Base-by-base conservation (phyloP, 1,284 basidiomycete species). In the Amylostereum areolatum region DNA sequence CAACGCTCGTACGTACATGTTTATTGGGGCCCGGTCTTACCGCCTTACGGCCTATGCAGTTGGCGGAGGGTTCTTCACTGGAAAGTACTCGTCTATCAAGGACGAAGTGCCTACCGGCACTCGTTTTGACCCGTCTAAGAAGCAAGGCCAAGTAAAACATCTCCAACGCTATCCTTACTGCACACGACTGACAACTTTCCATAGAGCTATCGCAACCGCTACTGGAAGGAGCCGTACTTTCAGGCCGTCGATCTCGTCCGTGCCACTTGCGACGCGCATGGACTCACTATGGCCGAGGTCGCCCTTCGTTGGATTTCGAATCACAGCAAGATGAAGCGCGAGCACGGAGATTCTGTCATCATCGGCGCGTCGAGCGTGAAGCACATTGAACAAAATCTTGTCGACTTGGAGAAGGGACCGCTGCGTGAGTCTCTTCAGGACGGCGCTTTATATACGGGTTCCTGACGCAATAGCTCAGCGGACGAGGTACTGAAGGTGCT, bases 321-420 rank as follows among this genome's bases (percentile, higher is more conserved):
- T 53, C 78, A 80, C 57, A 75, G 75, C 50, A 48, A 69, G 25
- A 57, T 80, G 60, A 73, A 68, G 51, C 66, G 70, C 34, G 71
- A 78, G 55, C 55, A 67, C 39, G 72, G 74, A 2, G 77, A 80
- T 55, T 62, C 74, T 37, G 63, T 80, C 31, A 62, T 80, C 25
- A 78, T 80, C 49, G 77, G 77, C 11, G 76, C 76, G 7, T 75
- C 73, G 6, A 78, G 67, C 43, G 45, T 74, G 52, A 62, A 68
- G 33, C 77, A 80, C 53, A 73, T 80, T 48, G 67, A 78, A 57
- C 64, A 74, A 72, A 82, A 81, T 53, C 56, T 80, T 41, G 29
- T 68, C 25, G 78, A 81, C 55, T 60, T 80, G 24, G 78, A 81
- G 62, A 81, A 82, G 56, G 78, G 77, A 0, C 77, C 78, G 3